A percentile compares a stretch with the other conserved stretches of the same genome.
Conservation (phyloP, 148 eudicot species). For the Beta vulgaris region DNA sequence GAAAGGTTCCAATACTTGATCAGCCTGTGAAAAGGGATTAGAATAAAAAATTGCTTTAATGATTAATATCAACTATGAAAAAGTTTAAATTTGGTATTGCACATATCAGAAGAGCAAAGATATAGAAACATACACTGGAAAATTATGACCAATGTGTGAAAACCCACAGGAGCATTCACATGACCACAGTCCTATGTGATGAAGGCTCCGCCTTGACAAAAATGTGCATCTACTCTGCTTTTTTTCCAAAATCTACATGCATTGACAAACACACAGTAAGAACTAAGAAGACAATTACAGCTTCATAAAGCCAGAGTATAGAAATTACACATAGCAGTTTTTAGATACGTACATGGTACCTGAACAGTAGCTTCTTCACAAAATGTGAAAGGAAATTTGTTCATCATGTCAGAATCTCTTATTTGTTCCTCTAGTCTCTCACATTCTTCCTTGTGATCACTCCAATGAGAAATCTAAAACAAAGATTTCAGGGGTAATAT, state of each 20-base stretch:
- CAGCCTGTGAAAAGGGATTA: constrained; percentile 37
- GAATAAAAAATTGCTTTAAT: background rate
- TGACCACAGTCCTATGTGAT: constrained; percentile 71
- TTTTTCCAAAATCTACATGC: constrained; percentile 45
- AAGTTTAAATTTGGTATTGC: background rate
- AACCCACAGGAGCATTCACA: constrained; percentile 68
- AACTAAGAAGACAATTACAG: constrained; percentile 6
- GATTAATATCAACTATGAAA: background rate
- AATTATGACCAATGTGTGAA: constrained; percentile 12
- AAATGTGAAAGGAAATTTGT: constrained; percentile 76
- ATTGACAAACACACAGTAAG: constrained; percentile 6
- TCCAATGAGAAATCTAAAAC: constrained; percentile 67
- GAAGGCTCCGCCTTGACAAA: constrained; percentile 49
- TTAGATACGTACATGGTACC: constrained; percentile 28
- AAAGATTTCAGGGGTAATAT: constrained; percentile 12
- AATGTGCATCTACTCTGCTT: constrained; percentile 66
- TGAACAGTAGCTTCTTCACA: constrained; percentile 49
- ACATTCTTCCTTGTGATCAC: constrained; percentile 75
- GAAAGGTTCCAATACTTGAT: constrained; percentile 65
- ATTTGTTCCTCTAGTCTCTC: constrained; percentile 70
- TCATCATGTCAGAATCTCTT: constrained; percentile 44
- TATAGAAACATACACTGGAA: constrained; percentile 37
- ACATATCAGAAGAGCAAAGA: background rate
- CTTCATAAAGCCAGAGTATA: background rate
- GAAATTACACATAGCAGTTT: too few species aligned